Evolutionary conservation across 805 yeast genomes (phyloP).

Genomic region (Candida loeiensis): DNA sequence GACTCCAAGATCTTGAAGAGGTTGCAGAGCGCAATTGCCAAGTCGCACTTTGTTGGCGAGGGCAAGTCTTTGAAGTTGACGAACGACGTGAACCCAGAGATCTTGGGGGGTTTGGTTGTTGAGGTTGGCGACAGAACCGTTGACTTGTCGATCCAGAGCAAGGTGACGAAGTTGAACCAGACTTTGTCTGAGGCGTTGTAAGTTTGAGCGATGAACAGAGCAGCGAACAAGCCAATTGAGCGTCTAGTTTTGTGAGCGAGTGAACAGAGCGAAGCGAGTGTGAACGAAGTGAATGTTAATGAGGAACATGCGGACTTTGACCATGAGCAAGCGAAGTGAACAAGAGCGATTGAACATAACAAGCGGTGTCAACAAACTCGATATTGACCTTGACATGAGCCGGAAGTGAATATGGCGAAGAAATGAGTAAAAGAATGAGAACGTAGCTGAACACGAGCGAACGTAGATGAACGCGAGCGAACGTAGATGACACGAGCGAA

Average conservation of each 20-base stretch:
- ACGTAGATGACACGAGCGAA: too few relatives aligned
- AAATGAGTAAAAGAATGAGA: too few relatives aligned
- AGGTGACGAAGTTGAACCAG: conserved; percentile 85
- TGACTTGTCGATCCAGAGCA: conserved; percentile 82
- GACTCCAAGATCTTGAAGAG: conserved; percentile 76
- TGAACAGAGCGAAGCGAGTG: background rate
- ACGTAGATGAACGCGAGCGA: too few relatives aligned
- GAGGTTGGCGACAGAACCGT: conserved; percentile 97
- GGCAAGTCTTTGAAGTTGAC: conserved; percentile 82
- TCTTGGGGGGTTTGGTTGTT: conserved; percentile 92
- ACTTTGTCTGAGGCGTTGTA: conserved; percentile 83
- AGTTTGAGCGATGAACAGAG: conserved; percentile 13
- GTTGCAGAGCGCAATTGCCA: conserved; percentile 72
- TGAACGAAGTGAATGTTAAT: too few relatives aligned
- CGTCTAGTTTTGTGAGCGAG: background rate
- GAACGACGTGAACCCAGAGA: conserved; percentile 83
- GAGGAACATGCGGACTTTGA: too few relatives aligned
- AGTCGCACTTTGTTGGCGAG: conserved; percentile 76
- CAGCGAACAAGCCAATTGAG: background rate
- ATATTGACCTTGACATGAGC: too few relatives aligned
- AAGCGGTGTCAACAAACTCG: too few relatives aligned
- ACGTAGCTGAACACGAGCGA: too few relatives aligned
- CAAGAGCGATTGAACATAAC: too few relatives aligned
- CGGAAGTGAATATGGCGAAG: too few relatives aligned
- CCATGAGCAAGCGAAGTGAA: too few relatives aligned